A percentile compares a stretch with the other conserved stretches of the same genome.
phyloP scores from a whole-genome alignment of 2,329 filamentous ascomycete species.

The Clarireedia sp. region DNA sequence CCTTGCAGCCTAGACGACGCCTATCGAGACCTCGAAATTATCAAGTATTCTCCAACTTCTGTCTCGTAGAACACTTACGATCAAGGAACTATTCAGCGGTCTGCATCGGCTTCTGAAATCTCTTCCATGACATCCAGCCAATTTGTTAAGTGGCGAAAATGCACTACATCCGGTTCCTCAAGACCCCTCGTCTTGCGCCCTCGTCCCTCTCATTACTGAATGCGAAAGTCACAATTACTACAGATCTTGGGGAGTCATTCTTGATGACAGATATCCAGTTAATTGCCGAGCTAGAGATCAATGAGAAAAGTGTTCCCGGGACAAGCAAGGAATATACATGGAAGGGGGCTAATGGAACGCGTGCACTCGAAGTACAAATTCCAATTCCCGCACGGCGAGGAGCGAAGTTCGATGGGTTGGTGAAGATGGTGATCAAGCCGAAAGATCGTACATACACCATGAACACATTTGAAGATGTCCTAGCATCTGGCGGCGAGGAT shows the following conservation, averaged over 20 bases:
- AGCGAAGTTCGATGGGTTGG: not conserved
- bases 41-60: no score
- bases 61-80: no score
- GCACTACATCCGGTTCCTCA: slow-evolving; percentile 63
- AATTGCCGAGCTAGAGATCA: slow-evolving; percentile 13
- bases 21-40: no score
- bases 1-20: no score
- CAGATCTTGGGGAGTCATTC: slow-evolving; percentile 48
- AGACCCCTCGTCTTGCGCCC: slow-evolving; percentile 44
- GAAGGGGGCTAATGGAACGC: slow-evolving; percentile 23
- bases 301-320: not conserved
- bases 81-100: no score
- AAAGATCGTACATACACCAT: slow-evolving; percentile 7
- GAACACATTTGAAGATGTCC: slow-evolving; percentile 11
- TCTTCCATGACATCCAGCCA: not conserved
- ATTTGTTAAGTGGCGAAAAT: slow-evolving; percentile 28
- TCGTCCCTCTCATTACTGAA: slow-evolving; percentile 24
- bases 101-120: no score
- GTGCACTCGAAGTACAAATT: slow-evolving; percentile 20
- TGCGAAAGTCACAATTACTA: slow-evolving; percentile 55
- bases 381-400: not conserved
- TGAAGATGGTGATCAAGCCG: slow-evolving; percentile 19
- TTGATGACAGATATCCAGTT: slow-evolving; percentile 26
- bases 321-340: slow-evolving; percentile 16
- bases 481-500: not conserved